Base-by-base conservation (phyloP, 345 rosid species). In the Camelina neglecta region DNA sequence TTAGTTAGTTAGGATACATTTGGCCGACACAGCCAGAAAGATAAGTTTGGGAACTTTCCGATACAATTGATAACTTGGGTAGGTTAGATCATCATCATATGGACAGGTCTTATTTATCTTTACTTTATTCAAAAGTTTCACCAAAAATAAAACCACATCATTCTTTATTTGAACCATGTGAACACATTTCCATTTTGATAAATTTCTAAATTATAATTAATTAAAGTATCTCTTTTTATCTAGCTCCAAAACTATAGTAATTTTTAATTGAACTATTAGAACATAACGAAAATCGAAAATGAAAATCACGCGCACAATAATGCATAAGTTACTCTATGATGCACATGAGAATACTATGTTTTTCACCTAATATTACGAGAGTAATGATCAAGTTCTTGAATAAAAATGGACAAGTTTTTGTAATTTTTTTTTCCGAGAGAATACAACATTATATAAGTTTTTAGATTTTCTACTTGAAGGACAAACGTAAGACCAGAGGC, bases 41-140 rank as follows among this genome's bases (percentile, higher is more conserved):
- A 56, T 11, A 33, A 59, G 53, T 49, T 67, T 67, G 47, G 73
- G 48, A 51, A 56, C 51, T 61, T 76, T 45, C 50, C 44, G 0
- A 47, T 63, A 47, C 60, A 76, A 64, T 54, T 63, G 54, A 63
- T 56, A 70, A 71, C 75, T 76, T 63, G 59, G 71, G 80, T 69
- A 69, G 80, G 75, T 76, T 69, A 61, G 75, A 76, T 76, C 38
- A 35, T 35, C 55, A 18, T 18, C 55, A 50, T 58, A 15, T 47
- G 45, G 74, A 54, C n/a, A 67, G 47, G 53, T 75, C 51, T 36
- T 70, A 45, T 55, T 70, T 47, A 6, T 45, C 50, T 58, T 53
- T 36, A 59, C 67, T 66, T 49, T 58, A 45, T 66, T 15, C 42
- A 23, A 26, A 63, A 42, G 39, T 65, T 29, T 64, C 11, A 20